Evolutionary conservation across 768 basidiomycete genomes (phyloP).

Genomic region (Pisolithus marmoratus): DNA sequence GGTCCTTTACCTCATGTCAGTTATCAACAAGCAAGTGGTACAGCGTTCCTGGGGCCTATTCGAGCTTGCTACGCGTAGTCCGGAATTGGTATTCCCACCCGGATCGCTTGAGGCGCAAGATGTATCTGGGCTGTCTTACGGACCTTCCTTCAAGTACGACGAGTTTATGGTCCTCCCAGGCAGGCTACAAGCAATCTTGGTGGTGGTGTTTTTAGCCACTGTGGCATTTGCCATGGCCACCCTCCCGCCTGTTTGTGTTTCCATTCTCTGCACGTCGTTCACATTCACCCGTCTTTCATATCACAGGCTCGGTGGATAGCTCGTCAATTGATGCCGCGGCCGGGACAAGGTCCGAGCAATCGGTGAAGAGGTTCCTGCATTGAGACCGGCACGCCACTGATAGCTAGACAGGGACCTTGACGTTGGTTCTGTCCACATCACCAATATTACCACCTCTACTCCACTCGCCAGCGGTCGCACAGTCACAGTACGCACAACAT

Average conservation of each 20-base stretch:
- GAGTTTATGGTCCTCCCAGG: slow-evolving; percentile 52
- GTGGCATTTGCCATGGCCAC: slow-evolving; percentile 23
- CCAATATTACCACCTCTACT: slow-evolving; percentile 65
- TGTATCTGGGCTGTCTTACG: slow-evolving; percentile 41
- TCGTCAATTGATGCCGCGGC: slow-evolving; percentile 42
- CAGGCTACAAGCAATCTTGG: slow-evolving; percentile 34
- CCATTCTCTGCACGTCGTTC: neutral
- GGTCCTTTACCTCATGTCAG: slow-evolving; percentile 39
- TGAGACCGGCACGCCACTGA: slow-evolving; percentile 1
- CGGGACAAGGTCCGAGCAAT: slow-evolving; percentile 61
- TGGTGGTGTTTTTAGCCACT: slow-evolving; percentile 29
- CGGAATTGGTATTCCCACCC: slow-evolving; percentile 9
- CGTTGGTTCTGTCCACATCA: slow-evolving; percentile 54
- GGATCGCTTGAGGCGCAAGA: slow-evolving; percentile 14
- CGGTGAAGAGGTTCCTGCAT: slow-evolving; percentile 35
- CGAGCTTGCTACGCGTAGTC: slow-evolving; percentile 24
- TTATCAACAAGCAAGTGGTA: slow-evolving; percentile 43
- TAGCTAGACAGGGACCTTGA: slow-evolving; percentile 41
- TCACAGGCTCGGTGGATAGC: slow-evolving; percentile 42
- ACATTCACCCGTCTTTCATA: neutral
- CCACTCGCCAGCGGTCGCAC: slow-evolving; percentile 34
- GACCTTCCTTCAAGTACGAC: slow-evolving; percentile 67
- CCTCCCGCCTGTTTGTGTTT: slow-evolving; percentile 32
- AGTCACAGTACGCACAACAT: slow-evolving; percentile 48
- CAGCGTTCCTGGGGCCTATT: slow-evolving; percentile 53